Evolutionary conservation across 2,329 filamentous ascomycete species (phyloP).

Genomic region (Pestalotiopsis sp.): DNA sequence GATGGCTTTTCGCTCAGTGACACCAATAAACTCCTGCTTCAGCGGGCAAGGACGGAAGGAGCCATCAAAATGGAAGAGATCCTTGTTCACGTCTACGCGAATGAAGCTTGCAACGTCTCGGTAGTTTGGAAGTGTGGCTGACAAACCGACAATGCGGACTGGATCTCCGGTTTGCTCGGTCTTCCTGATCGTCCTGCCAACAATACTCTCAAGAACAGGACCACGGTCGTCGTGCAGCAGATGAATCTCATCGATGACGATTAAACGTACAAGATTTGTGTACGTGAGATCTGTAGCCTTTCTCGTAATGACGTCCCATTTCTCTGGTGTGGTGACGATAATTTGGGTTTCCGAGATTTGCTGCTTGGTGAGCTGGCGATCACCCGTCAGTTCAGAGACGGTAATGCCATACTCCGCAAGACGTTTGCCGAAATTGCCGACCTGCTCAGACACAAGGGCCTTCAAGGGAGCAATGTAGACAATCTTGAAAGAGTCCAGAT

Average conservation of each 20-base stretch:
- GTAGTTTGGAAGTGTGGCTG: constrained; percentile 95
- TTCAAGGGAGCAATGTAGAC: constrained; percentile 97
- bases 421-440: constrained; percentile 93
- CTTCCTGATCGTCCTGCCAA: constrained; percentile 88
- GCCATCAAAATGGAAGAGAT: constrained; percentile 94
- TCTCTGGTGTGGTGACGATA: constrained; percentile 97
- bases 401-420: constrained; percentile 88
- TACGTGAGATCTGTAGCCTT: constrained; percentile 97
- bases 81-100: constrained; percentile 82
- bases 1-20: constrained; percentile 97
- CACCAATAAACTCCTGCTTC: constrained; percentile 95
- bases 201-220: constrained; percentile 94
- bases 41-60: constrained; percentile 92
- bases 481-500: constrained; percentile 96
- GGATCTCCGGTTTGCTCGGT: constrained; percentile 93
- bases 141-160: constrained; percentile 88
- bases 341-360: constrained; percentile 98
- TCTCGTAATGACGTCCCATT: constrained; percentile 98
- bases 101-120: constrained; percentile 94
- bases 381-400: constrained; percentile 94
- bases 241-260: constrained; percentile 98
- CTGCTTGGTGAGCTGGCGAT: constrained; percentile 96
- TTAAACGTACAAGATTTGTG: constrained; percentile 91
- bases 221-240: constrained; percentile 96
- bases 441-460: constrained; percentile 94